A percentile compares a stretch with the other conserved stretches of the same genome.
phyloP scores from a whole-genome alignment of 2,329 filamentous ascomycete species.

The Clonostachys byssicola region DNA sequence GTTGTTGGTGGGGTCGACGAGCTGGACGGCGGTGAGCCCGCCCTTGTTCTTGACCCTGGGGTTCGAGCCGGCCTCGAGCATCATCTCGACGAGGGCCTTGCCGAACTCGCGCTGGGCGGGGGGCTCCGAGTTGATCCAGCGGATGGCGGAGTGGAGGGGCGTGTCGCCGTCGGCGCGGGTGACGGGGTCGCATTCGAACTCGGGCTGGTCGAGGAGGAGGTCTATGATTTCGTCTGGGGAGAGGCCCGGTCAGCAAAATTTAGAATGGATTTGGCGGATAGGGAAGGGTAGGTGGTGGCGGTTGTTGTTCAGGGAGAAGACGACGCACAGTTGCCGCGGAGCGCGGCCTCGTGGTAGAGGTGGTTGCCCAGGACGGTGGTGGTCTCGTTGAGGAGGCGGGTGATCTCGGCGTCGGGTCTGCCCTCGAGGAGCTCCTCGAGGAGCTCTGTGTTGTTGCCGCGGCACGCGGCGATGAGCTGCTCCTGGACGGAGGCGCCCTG shows the following conservation, averaged over 20 bases:
- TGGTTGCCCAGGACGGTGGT: slow-evolving; percentile 84
- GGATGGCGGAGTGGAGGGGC: slow-evolving; percentile 73
- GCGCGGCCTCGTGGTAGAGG: slow-evolving; percentile 84
- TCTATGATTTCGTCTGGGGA: slow-evolving; percentile 72
- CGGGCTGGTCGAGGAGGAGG: slow-evolving; percentile 75
- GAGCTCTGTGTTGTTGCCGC: slow-evolving; percentile 86
- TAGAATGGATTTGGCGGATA: background rate
- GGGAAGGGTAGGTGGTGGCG: background rate
- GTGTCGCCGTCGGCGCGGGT: slow-evolving; percentile 71
- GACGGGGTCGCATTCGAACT: slow-evolving; percentile 79
- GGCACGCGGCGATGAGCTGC: slow-evolving; percentile 86
- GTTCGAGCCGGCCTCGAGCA: slow-evolving; percentile 72
- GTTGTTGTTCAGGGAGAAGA: background rate
- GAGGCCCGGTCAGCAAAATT: background rate
- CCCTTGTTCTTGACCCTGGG: slow-evolving; percentile 63
- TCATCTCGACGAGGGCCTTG: slow-evolving; percentile 67
- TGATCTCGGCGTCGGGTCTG: slow-evolving; percentile 60
- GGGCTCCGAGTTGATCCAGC: slow-evolving; percentile 68
- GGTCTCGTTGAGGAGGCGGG: slow-evolving; percentile 78
- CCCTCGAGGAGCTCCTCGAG: slow-evolving; percentile 68
- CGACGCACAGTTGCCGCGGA: slow-evolving; percentile 77
- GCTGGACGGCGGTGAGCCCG: slow-evolving; percentile 65
- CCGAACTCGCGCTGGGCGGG: slow-evolving; percentile 61
- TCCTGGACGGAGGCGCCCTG: slow-evolving; percentile 79
- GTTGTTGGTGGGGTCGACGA: slow-evolving; percentile 68